Base-by-base conservation (phyloP, 106 monocot genomes). In the Xerophyta viscosa region DNA sequence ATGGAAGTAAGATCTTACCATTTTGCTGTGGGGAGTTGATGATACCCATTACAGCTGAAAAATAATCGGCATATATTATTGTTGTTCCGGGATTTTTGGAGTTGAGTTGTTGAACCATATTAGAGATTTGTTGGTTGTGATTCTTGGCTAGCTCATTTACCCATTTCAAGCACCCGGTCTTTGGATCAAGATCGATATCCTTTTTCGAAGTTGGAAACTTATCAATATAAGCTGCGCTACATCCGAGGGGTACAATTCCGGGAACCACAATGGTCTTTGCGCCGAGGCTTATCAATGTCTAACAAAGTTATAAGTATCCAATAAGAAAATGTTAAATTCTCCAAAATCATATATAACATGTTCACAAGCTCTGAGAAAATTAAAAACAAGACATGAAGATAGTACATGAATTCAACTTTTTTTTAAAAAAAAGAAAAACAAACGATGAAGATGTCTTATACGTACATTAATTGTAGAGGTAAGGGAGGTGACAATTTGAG, bases 381-480 rank as follows among this genome's bases (percentile, higher is more conserved):
- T 33, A 5, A 33, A 33, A 5, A 33, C 33, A 6, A 6, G 33
- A 33, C 5, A 33, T 11, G 11, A 33, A 33, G 7, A 33, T 6
- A 5, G 33, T 6, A 33, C 33, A 6, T 33, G n/a, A 33, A 5
- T 33, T 5, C 33, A 33, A 6, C 11, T 33, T 5, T 11, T 33
- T 33, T 33, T 33, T 5, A 33, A 33, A 11, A 6, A 6, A 6
- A 11, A 33, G 11, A 5, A 33, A 33, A 33, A 33, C 33, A 33
- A 33, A 11, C 17, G 5, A 23, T n/a, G n/a, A n/a, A n/a, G n/a
- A n/a, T n/a, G n/a, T n/a, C n/a, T n/a, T n/a, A n/a, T n/a, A 24
- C 51, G 24, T 19, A 63, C 65, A 17, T n/a, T 31, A 19, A 65
- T 55, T 0, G 55, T 15, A 2, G 27, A 33, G 23, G 29, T 9